Percentiles rank a stretch among this genome's conserved stretches.
These are phyloP conservation scores for Acanthamoeba triangularis DNA, from an alignment of 208 protist genomes.

Conservation along the genomic window DNA sequence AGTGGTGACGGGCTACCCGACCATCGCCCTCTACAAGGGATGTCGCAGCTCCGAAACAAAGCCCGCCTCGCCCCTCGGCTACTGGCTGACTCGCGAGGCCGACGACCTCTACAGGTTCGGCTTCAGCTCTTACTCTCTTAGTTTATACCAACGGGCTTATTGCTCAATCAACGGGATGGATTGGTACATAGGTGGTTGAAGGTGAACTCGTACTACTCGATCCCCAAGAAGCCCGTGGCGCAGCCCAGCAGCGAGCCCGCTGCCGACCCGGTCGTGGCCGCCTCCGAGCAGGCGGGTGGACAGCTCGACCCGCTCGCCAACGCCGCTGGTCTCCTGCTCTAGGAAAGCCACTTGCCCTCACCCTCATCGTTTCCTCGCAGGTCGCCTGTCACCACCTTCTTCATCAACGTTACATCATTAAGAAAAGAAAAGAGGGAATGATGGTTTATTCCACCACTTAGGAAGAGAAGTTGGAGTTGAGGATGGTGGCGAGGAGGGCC, in stretches of 20 bases:
- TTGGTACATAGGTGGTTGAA: not conserved
- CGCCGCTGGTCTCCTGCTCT: not conserved
- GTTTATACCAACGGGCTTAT: not conserved
- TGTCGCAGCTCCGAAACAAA: not conserved
- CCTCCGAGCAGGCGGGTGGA: not conserved
- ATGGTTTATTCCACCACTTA: no score
- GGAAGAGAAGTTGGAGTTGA: slow-evolving; percentile 35
- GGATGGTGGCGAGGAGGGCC: slow-evolving; percentile 95
- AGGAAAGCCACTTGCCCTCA: not conserved
- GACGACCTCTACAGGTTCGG: not conserved
- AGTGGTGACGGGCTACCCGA: not conserved
- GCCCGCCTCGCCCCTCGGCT: not conserved
- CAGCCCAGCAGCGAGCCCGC: not conserved
- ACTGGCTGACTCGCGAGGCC: not conserved
- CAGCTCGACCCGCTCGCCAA: not conserved
- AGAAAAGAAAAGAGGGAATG: no score
- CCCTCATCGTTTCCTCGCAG: not conserved
- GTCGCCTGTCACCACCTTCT: no score
- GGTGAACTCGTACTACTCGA: slow-evolving; percentile 15
- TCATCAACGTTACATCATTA: no score
- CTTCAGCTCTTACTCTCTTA: not conserved
- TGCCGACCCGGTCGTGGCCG: not conserved
- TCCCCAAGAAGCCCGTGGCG: not conserved
- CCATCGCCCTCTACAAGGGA: slow-evolving; percentile 25
- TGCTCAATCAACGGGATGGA: not conserved